Conservation (phyloP, 176 grass and related monocot genomes). For the Hyparrhenia diplandra region DNA sequence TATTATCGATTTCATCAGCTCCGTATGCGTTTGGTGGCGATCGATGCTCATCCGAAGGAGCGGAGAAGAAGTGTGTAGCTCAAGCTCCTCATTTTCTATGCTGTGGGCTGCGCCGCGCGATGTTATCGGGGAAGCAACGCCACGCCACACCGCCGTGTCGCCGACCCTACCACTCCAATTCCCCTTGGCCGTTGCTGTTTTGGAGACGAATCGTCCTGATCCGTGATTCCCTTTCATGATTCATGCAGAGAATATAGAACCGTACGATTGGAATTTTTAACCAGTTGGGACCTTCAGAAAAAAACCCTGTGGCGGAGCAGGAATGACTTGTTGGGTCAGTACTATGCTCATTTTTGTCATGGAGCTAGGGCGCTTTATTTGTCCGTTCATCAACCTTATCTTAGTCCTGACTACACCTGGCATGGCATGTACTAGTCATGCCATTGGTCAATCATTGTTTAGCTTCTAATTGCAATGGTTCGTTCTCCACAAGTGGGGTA, state of each 20-base stretch:
- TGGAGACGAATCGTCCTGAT: neutral
- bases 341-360: neutral
- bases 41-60: conserved; percentile 40
- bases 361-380: neutral
- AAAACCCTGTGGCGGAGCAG: neutral
- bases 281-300: neutral
- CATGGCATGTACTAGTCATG: neutral
- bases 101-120: neutral
- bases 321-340: neutral
- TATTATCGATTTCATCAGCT: neutral
- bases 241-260: neutral
- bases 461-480: neutral
- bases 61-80: conserved; percentile 7
- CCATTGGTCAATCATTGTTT: conserved; percentile 23
- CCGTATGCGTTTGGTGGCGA: conserved; percentile 27
- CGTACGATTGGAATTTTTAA: neutral
- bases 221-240: neutral
- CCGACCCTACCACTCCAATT: conserved; percentile 4
- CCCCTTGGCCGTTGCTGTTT: conserved; percentile 6
- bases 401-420: neutral
- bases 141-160: neutral
- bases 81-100: neutral
- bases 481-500: neutral
- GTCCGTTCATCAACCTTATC: neutral
- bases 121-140: conserved; percentile 6